These are phyloP conservation scores for Coniochaeta ligniaria DNA, from an alignment of 2,329 filamentous ascomycete species.

Conservation along the genomic window DNA sequence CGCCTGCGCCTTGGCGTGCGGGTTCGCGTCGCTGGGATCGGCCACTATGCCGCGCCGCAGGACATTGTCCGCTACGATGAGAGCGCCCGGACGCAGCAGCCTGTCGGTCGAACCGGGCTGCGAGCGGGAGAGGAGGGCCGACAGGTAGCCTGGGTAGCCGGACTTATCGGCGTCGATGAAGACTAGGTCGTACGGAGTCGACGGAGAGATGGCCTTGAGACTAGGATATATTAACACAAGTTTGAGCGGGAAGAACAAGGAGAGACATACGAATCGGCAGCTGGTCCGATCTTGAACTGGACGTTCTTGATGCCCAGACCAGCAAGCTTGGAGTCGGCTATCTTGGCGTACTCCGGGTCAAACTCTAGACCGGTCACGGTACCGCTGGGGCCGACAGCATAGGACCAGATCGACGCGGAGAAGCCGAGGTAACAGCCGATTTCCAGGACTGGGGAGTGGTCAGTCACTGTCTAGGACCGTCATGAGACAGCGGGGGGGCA, in stretches of 20 bases:
- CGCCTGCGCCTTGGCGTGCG: conserved; percentile 8
- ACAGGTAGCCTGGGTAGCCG: conserved; percentile 41
- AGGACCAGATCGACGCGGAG: conserved; percentile 39
- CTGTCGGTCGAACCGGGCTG: conserved; percentile 25
- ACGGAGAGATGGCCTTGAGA: conserved; percentile 22
- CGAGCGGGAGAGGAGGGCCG: conserved; percentile 35
- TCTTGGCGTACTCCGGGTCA: conserved; percentile 31
- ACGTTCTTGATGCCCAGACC: conserved; percentile 34
- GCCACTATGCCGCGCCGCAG: conserved; percentile 41
- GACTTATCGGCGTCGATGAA: conserved; percentile 49
- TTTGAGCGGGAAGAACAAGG: not conserved
- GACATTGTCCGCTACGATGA: conserved; percentile 49
- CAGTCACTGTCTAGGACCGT: not conserved
- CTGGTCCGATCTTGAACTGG: conserved; percentile 39
- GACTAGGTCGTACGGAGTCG: conserved; percentile 42
- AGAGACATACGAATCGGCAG: conserved; percentile 31
- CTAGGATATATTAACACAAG: conserved; percentile 10
- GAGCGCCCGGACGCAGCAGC: conserved; percentile 38
- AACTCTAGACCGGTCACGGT: conserved; percentile 39
- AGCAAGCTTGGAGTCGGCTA: conserved; percentile 29
- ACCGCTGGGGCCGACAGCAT: conserved; percentile 35
- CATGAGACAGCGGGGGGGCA: not conserved
- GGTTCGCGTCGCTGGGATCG: conserved; percentile 24
- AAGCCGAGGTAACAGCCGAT: conserved; percentile 42
- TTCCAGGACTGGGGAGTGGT: conserved; percentile 32